Conservation (phyloP, 2,329 filamentous ascomycete genomes). For the Cladophialophora carrionii region DNA sequence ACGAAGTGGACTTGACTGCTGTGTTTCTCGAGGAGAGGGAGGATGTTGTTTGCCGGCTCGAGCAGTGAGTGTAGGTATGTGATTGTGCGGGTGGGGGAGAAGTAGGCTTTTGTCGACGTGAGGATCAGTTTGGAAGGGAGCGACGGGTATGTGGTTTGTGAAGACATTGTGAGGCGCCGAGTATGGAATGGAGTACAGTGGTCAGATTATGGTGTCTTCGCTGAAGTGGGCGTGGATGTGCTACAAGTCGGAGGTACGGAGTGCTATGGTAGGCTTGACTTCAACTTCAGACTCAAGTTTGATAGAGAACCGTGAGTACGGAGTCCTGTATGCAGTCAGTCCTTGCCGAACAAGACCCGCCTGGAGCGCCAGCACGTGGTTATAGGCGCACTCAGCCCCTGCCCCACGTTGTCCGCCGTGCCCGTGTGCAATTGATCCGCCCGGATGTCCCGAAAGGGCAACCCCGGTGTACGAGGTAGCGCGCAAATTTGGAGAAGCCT, state of each 20-base stretch:
- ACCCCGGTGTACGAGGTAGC: neutral
- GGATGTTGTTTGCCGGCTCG: conserved; percentile 51
- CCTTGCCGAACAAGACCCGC: too few relatives aligned
- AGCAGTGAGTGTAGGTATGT: conserved; percentile 59
- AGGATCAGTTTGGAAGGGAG: conserved; percentile 67
- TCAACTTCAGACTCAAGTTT: neutral
- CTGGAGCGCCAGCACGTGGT: too few relatives aligned
- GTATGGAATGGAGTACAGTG: neutral
- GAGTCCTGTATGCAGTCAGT: too few relatives aligned
- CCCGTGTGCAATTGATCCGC: neutral
- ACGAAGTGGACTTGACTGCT: conserved; percentile 68
- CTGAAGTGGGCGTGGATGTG: neutral
- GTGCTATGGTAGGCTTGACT: too few relatives aligned
- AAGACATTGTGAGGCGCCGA: neutral
- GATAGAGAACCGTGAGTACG: too few relatives aligned
- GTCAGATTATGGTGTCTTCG: too few relatives aligned
- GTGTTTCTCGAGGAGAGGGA: conserved; percentile 41
- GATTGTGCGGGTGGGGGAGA: conserved; percentile 66
- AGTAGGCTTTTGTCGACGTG: conserved; percentile 80
- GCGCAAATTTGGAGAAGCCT: neutral
- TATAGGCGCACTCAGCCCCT: too few relatives aligned
- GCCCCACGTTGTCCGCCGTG: neutral
- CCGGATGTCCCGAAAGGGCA: neutral
- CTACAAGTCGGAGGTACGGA: neutral
- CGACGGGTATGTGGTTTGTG: conserved; percentile 38